phyloP scores from a whole-genome alignment of 164 flowering plant species.

The Berberis vulgaris region DNA sequence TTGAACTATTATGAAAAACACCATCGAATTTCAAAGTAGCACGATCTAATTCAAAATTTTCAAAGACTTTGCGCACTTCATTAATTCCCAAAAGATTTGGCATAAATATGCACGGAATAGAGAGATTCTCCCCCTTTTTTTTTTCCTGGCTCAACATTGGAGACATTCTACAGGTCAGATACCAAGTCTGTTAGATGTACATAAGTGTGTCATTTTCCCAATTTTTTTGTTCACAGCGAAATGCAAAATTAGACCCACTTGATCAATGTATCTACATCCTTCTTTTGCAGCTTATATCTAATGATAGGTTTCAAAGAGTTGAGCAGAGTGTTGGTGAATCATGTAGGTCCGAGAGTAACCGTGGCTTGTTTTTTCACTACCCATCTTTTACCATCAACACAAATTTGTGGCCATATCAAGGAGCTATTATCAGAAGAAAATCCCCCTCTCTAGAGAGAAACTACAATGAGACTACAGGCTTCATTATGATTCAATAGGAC shows the following conservation, averaged over 20 bases:
- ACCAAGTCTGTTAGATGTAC: no score
- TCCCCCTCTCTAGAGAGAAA: conserved; percentile 4
- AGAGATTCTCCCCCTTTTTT: no score
- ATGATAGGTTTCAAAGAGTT: conserved; percentile 5
- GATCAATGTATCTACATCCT: no score
- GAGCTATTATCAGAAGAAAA: conserved; percentile 4
- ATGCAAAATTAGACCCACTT: no score
- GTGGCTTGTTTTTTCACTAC: conserved; percentile 5
- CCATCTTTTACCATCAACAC: conserved; percentile 1
- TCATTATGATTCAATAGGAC: no score
- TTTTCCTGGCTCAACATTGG: neutral
- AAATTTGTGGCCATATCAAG: conserved; percentile 3
- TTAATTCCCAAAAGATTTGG: no score
- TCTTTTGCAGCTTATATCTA: conserved; percentile 4
- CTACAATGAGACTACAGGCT: neutral
- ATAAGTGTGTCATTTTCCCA: neutral
- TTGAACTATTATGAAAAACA: no score
- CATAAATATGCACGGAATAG: no score
- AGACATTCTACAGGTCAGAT: neutral
- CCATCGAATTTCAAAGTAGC: no score
- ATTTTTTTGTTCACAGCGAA: neutral
- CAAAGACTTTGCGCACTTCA: no score
- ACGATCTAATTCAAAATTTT: no score
- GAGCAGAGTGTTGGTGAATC: conserved; percentile 8
- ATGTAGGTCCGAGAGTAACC: conserved; percentile 4